phyloP scores from a whole-genome alignment of 352 stramenopile species.

The Globisporangium camurandrum region DNA sequence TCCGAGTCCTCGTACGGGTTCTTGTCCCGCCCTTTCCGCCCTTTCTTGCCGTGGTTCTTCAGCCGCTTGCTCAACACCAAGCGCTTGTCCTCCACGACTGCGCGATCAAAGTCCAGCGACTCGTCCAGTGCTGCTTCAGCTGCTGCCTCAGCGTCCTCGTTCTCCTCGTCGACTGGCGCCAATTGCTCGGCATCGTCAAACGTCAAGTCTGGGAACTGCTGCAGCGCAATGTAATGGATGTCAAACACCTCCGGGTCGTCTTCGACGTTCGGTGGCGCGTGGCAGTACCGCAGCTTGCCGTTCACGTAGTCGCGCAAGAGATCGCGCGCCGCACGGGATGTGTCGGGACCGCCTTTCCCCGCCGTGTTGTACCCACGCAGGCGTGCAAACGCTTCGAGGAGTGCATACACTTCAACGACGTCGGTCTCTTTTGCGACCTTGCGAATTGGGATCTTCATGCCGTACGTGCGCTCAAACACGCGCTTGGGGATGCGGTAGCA shows the following conservation, averaged over 20 bases:
- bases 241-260: conserved; percentile 59
- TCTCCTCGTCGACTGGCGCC: conserved; percentile 11
- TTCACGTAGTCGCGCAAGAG: conserved; percentile 98
- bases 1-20: conserved; percentile 94
- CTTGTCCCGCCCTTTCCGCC: conserved; percentile 93
- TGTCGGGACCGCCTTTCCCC: conserved; percentile 92
- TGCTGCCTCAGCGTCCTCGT: conserved; percentile 10
- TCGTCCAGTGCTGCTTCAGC: conserved; percentile 20
- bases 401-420: conserved; percentile 67
- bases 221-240: conserved; percentile 54
- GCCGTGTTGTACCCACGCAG: conserved; percentile 90
- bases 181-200: no score
- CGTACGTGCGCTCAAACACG: conserved; percentile 95
- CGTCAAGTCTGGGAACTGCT: conserved; percentile 49
- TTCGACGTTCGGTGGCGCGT: conserved; percentile 80
- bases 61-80: conserved; percentile 63
- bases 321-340: conserved; percentile 90
- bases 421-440: conserved; percentile 69
- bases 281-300: conserved; percentile 96
- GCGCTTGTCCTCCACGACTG: conserved; percentile 57
- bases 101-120: conserved; percentile 59
- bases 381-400: conserved; percentile 76
- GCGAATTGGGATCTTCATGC: conserved; percentile 86
- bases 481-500: conserved; percentile 92
- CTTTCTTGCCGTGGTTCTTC: conserved; percentile 95